Evolutionary conservation across 2,329 filamentous ascomycete species (phyloP).

Genomic region (Chrysoporthe deuterocubensis): DNA sequence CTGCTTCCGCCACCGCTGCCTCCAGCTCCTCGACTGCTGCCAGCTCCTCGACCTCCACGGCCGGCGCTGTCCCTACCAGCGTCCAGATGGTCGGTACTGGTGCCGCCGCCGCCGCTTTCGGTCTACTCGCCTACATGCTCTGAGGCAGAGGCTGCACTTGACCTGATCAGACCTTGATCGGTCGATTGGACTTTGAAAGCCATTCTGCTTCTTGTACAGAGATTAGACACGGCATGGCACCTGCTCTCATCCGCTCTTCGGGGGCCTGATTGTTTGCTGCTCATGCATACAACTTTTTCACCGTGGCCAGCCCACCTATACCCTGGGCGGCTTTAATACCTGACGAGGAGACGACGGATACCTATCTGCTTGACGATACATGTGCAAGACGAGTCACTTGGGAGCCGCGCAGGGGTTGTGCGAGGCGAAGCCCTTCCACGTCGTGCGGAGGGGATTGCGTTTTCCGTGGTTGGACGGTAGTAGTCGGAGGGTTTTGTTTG

Average conservation of each 20-base stretch:
- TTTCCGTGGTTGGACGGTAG: neutral
- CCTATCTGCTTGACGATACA: slow-evolving; percentile 27
- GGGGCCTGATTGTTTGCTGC: slow-evolving; percentile 1
- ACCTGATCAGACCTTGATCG: slow-evolving; percentile 5
- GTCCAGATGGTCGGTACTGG: slow-evolving; percentile 47
- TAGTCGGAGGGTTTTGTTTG: neutral
- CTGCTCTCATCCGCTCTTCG: neutral
- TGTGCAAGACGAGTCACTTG: slow-evolving; percentile 20
- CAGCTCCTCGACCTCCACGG: slow-evolving; percentile 31
- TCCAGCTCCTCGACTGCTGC: slow-evolving; percentile 31
- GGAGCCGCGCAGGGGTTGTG: slow-evolving; percentile 19
- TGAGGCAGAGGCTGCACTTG: slow-evolving; percentile 36
- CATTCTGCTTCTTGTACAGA: slow-evolving; percentile 31
- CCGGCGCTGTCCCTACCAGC: slow-evolving; percentile 36
- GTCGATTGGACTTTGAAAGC: slow-evolving; percentile 2
- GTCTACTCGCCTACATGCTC: slow-evolving; percentile 57
- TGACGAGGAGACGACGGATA: slow-evolving; percentile 30
- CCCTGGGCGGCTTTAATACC: slow-evolving; percentile 27
- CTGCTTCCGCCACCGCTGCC: slow-evolving; percentile 30
- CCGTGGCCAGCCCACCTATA: slow-evolving; percentile 24
- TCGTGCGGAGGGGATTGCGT: slow-evolving; percentile 7
- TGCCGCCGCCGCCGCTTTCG: slow-evolving; percentile 54
- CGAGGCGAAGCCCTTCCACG: slow-evolving; percentile 13
- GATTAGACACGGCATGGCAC: slow-evolving; percentile 23
- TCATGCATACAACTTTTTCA: slow-evolving; percentile 22